Evolutionary conservation across 148 eudicot species (phyloP).

Genomic region (Talinum fruticosum): DNA sequence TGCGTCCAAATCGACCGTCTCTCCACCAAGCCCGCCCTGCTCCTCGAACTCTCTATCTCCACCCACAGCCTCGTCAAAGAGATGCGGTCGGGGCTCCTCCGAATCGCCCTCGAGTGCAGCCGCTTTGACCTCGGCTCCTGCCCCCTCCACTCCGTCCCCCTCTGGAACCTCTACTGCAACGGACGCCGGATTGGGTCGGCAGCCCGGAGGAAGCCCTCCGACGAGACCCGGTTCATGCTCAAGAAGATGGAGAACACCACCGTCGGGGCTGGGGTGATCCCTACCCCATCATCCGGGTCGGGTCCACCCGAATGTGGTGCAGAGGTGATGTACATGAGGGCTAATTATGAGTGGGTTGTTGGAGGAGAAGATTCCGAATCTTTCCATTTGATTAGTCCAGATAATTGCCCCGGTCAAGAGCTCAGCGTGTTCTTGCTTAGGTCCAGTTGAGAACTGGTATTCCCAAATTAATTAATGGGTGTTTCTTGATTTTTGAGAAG

Average conservation of each 20-base stretch:
- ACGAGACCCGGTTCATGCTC: constrained; percentile 39
- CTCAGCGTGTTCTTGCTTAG: constrained; percentile 80
- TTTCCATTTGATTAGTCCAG: constrained; percentile 72
- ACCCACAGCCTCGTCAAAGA: constrained; percentile 56
- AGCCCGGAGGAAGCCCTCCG: constrained; percentile 47
- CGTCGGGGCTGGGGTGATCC: constrained; percentile 83
- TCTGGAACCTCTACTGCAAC: constrained; percentile 72
- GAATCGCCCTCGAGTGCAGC: constrained; percentile 63
- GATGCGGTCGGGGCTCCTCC: constrained; percentile 63
- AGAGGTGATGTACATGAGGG: constrained; percentile 88
- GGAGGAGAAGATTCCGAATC: constrained; percentile 79
- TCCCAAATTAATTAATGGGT: background rate
- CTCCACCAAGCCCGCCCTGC: constrained; percentile 54
- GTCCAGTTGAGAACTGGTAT: constrained; percentile 29
- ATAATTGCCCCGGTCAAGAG: constrained; percentile 66
- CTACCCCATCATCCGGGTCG: constrained; percentile 22
- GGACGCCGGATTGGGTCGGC: constrained; percentile 79
- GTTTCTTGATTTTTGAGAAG: background rate
- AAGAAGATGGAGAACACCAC: constrained; percentile 68
- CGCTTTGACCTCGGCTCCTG: constrained; percentile 45
- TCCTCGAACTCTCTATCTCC: constrained; percentile 72
- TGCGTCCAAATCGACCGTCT: constrained; percentile 67
- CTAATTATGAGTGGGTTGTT: constrained; percentile 77
- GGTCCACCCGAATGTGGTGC: constrained; percentile 25
- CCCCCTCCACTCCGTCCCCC: constrained; percentile 56